Evolutionary conservation across 1,284 basidiomycete genomes (phyloP).

Genomic region (Cutaneotrichosporon sp.): DNA sequence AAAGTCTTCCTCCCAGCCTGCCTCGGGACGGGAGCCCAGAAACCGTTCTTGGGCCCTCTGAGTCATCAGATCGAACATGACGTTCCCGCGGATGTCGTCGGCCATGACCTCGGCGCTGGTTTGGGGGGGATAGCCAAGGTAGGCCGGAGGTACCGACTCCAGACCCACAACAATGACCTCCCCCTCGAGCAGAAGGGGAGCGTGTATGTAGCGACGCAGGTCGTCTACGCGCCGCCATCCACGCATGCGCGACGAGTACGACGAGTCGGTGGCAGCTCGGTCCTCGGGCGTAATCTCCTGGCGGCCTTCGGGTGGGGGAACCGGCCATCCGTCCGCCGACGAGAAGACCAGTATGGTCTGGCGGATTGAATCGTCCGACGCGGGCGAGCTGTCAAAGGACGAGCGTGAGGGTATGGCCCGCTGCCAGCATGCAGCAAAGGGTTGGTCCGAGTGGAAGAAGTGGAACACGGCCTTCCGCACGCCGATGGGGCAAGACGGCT

Average conservation of each 20-base stretch:
- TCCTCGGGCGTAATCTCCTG: not conserved
- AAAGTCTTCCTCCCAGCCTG: not conserved
- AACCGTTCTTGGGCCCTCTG: not conserved
- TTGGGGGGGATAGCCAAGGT: not conserved
- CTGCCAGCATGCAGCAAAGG: not conserved
- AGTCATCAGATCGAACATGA: not conserved
- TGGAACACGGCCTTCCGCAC: not conserved
- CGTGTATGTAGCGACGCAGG: not conserved
- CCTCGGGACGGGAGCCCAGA: not conserved
- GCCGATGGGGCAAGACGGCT: too few relatives aligned
- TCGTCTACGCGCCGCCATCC: not conserved
- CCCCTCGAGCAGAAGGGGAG: not conserved
- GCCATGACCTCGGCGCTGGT: not conserved
- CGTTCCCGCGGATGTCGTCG: not conserved
- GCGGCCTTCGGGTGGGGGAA: not conserved
- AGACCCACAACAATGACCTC: not conserved
- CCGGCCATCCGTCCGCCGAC: not conserved
- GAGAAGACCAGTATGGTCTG: not conserved
- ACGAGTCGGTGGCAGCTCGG: not conserved
- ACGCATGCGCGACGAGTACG: not conserved
- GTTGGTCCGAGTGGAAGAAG: not conserved
- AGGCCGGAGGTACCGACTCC: not conserved
- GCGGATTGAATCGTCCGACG: not conserved
- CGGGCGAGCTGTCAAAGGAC: not conserved
- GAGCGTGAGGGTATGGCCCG: too few relatives aligned